Base-by-base conservation (phyloP, 1,139 yeast species). In the Suhomyces guaymorum region DNA sequence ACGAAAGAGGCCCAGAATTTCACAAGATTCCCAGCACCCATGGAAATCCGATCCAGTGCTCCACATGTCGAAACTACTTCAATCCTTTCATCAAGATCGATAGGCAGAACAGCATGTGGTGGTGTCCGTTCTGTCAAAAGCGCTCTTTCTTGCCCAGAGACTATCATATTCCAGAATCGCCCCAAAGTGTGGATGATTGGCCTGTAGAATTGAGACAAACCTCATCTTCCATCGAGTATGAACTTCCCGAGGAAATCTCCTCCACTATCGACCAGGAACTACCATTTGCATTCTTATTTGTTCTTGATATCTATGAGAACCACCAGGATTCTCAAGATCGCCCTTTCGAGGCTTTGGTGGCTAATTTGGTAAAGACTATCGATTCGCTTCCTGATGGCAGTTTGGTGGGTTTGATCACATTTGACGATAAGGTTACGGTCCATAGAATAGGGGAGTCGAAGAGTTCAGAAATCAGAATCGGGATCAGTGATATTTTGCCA, bases 91-190 rank as follows among this genome's bases (percentile, higher is more conserved):
- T 58, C 19, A 57, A 55, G 36, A 29, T 66, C 10, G 72, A 66
- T 37, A 41, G 63, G 4, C 43, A 31, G 4, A 63, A 58, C 35
- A 41, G 43, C n/a, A 57, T 56, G 60, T 68, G 74, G 73, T 54
- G 62, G 61, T 69, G 75, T 42, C 70, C 69, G 0, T 55, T 63
- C 29, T 69, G 75, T 42, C 51, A 48, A 7, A 54, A 54, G 21
- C 47, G 50, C 23, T 47, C 54, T 3, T 44, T 31, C 22, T 38
- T 66, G 5, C 63, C 70, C 1, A 36, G 38, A 0, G 46, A 43
- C 11, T 51, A 46, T 16, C 25, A 30, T 4, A 28, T 53, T 12
- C 66, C 63, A 2, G 47, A 40, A 12, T 28, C 28, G 7, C 16
- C 44, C 4, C 31, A 43, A 7, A 28, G 43, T 4, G 42, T 30